Base-by-base conservation (phyloP, 176 grass and related monocot genomes). In the Chloris gayana region DNA sequence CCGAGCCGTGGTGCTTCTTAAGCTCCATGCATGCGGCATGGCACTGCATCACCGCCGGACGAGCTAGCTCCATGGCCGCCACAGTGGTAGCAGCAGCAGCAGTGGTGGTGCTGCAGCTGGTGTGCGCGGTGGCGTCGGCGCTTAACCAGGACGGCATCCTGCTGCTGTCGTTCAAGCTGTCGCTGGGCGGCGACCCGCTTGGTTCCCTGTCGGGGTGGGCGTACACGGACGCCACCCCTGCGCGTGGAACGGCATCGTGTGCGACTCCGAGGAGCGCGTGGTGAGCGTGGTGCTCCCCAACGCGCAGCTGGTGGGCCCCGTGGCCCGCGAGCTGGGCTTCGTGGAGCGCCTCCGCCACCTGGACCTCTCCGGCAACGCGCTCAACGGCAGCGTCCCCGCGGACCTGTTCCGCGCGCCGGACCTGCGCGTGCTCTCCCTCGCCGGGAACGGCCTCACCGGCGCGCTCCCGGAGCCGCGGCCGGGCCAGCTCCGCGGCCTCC, bases 301-400 rank as follows among this genome's bases (percentile, higher is more conserved):
- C 75, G 83, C 87, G 35, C 82, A 93, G 75, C 88, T 99, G 5
- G 80, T 86, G 3, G 96, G 96, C 14, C 49, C 90, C 60, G 46
- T 99, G 14, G 81, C 90, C 0, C 33, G 87, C 5, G 85, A 95
- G 53, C 78, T 99, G 7, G 93, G 86, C 50, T 77, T 84, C 64
- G 12, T 99, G 61, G 89, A 91, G 76, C 90, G 91, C 81, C 96
- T 99, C 62, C 92, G 80, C 44, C 90, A 93, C 80, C 86, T 99
- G 37, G 96, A 99, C 67, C 90, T 99, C 74, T 95, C 96, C 50
- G 90, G 96, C 10, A 99, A 99, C 59, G 83, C 81, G 37, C 91
- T 99, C 25, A 95, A 89, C 73, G 96, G 90, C 49, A 86, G 68
- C 56, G 21, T 99, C 27, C 81, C 90, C 6, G 17, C 9, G 15